phyloP scores from a whole-genome alignment of 78 protist genomes.

The Dictyostelium brefeldianum region DNA sequence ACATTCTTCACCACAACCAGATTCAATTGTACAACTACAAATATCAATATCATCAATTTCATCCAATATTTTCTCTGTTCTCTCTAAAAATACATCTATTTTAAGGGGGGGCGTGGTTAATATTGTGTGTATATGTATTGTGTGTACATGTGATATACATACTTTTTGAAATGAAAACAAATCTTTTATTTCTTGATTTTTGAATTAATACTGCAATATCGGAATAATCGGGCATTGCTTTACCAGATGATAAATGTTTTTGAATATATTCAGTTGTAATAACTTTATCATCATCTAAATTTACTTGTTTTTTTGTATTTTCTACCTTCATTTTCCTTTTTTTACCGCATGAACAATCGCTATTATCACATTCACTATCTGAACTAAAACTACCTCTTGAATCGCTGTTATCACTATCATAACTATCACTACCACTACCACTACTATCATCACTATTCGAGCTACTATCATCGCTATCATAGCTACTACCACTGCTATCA shows the following conservation, averaged over 20 bases:
- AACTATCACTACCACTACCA: not conserved
- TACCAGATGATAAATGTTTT: slow-evolving; percentile 4
- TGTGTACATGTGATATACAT: not conserved
- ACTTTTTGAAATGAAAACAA: slow-evolving; percentile 45
- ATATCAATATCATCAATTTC: slow-evolving; percentile 39
- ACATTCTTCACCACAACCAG: slow-evolving; percentile 69
- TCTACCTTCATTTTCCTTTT: not conserved
- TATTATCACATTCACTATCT: slow-evolving; percentile 11
- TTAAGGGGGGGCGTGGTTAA: not conserved
- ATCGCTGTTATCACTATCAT: not conserved
- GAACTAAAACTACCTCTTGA: slow-evolving; percentile 10
- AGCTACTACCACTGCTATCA: not conserved
- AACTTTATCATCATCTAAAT: not conserved
- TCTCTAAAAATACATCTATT: slow-evolving; percentile 66
- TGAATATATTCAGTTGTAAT: slow-evolving; percentile 16
- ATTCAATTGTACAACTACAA: slow-evolving; percentile 32
- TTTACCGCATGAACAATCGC: slow-evolving; percentile 34
- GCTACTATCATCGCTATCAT: not conserved
- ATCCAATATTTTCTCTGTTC: slow-evolving; percentile 25
- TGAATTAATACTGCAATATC: slow-evolving; percentile 54
- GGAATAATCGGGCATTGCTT: not conserved
- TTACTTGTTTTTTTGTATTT: not conserved
- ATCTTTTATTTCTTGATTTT: slow-evolving; percentile 45
- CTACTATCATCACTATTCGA: not conserved
- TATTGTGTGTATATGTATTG: too few relatives aligned